Evolutionary conservation across 306 rosid genomes (phyloP).

Genomic region (Trifolium repens): DNA sequence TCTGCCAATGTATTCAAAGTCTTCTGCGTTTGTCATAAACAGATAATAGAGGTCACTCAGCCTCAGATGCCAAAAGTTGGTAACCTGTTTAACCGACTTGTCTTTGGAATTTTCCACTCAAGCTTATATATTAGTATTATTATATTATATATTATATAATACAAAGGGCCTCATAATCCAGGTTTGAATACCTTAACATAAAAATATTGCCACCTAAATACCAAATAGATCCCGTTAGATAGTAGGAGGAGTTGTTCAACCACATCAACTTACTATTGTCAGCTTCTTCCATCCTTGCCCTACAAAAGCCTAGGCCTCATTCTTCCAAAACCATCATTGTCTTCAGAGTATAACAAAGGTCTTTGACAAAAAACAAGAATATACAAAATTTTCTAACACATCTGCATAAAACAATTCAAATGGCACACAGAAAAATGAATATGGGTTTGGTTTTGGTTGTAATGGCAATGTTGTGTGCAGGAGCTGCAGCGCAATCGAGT

Average conservation of each 20-base stretch:
- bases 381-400: background rate
- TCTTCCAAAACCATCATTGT: constrained; percentile 39
- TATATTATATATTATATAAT: background rate
- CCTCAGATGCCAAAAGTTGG: constrained; percentile 44
- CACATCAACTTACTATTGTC: constrained; percentile 53
- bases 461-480: constrained; percentile 52
- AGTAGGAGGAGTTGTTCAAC: constrained; percentile 74
- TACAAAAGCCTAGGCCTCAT: constrained; percentile 47
- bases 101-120: background rate
- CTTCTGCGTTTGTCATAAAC: background rate
- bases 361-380: background rate
- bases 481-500: constrained; percentile 66
- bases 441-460: constrained; percentile 51
- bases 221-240: constrained; percentile 30
- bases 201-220: constrained; percentile 25
- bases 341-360: constrained; percentile 6
- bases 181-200: constrained; percentile 38
- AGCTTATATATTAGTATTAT: background rate
- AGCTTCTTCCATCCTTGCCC: constrained; percentile 51
- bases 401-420: constrained; percentile 37
- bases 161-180: constrained; percentile 33
- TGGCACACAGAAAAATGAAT: constrained; percentile 55
- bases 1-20: background rate
- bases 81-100: constrained; percentile 53
- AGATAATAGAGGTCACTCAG: constrained; percentile 7